Evolutionary conservation across 1,284 basidiomycete species (phyloP), one percentile per base, ranked within the genome.

Genomic region (Microbotryum silenes-acaulis): DNA sequence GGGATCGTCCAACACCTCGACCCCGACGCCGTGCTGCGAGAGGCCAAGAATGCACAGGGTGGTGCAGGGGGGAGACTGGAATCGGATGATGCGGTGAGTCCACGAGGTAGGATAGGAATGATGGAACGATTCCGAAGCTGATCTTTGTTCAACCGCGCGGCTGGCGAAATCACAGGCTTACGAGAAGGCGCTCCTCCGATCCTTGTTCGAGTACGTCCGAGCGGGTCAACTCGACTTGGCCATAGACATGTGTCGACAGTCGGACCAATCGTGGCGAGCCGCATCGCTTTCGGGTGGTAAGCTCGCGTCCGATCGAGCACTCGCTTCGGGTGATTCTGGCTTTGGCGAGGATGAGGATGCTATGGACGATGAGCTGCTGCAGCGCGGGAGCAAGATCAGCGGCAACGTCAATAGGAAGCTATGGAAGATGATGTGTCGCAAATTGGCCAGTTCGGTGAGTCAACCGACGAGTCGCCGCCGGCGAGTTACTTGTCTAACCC

Each of bases 261-360:
- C 88, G 0, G 86, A 91, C 64, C 89, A 94, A 69, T 86, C 89
- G 4, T 97, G 93, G 93, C 81, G 91, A 33, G 89, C 90, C 1
- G 89, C 89, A 0, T 88, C 85, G 60, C 83, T 94, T 37, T 82
- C 86, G 6, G 91, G 91, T 2, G 85, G 88, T 0, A 74, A 82
- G 44, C 72, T 89, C n/a, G 88, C 89, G 72, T 79, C 81, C 51
- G 91, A 89, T 85, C 79, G 79, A 51, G 80, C 81, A 0, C 79
- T 90, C 3, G 58, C 61, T 20, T 49, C 61, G 57, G 81, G 79
- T 33, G 81, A 75, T 23, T 81, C 83, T 1, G 81, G 80, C 68
- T 82, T 82, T 21, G 81, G 81, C 33, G 75, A 77, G 29, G 81
- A 81, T 4, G 76, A 80, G 73, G 60, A 72, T 65, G 56, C 48